Base-by-base conservation (phyloP, 163 green algal genomes). In the Volvox carteri region DNA sequence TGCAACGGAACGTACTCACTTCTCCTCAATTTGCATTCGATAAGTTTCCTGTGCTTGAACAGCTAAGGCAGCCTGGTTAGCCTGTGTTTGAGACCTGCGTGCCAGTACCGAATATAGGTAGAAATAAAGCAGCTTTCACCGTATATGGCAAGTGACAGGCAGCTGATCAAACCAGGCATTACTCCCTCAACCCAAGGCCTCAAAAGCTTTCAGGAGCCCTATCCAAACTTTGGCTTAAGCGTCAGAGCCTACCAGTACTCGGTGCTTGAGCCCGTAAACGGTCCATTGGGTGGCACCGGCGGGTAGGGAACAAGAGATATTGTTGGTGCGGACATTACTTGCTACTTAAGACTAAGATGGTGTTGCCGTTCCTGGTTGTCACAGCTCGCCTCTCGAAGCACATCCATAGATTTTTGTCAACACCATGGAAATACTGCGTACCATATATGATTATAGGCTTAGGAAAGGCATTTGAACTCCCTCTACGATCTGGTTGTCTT, bases 211-310 rank as follows among this genome's bases (percentile, higher is more conserved):
- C n/a, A n/a, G n/a, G n/a, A n/a, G n/a, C n/a, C n/a, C n/a, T n/a
- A n/a, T n/a, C n/a, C n/a, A n/a, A n/a, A n/a, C n/a, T n/a, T n/a
- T n/a, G n/a, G n/a, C n/a, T n/a, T n/a, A n/a, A n/a, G n/a, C n/a
- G n/a, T n/a, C n/a, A n/a, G n/a, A 72, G 18, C 41, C 16, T 60
- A 56, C 58, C 79, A 78, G 44, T 86, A 86, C 67, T 86, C 79
- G 30, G 60, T 68, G 60, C 41, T 86, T 39, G 79, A 86, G 42
- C 79, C 79, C 3, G 79, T 86, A 44, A 68, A 86, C 19, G 5
- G 16, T 19, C 75, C 75, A 70, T 56, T 70, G 23, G 73, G 44
- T 60, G 73, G 70, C 70, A 78, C 70, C 9, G 30, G 41, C 12
- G 54, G 54, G 28, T 46, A 70, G 48, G 73, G 73, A 19, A 81